phyloP scores from a whole-genome alignment of 2,329 filamentous ascomycete genomes.

The Diaporthe sp. region DNA sequence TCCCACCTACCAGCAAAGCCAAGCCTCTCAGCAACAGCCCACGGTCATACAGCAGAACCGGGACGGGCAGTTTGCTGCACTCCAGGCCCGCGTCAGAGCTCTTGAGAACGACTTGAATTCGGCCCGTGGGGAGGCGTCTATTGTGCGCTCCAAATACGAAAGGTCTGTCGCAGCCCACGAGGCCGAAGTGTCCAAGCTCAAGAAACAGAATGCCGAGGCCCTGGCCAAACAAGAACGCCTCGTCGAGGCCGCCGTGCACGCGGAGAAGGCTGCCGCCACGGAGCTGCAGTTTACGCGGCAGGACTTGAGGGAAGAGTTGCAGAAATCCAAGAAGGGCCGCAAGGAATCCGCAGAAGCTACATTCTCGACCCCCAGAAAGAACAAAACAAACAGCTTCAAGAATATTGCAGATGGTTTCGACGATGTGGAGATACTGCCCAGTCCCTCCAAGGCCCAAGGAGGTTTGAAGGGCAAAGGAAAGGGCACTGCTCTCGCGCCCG shows the following conservation, averaged over 20 bases:
- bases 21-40: conserved; percentile 41
- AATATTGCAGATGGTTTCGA: conserved; percentile 82
- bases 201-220: conserved; percentile 74
- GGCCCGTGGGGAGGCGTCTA: conserved; percentile 79
- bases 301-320: conserved; percentile 74
- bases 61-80: conserved; percentile 56
- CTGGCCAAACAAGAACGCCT: conserved; percentile 72
- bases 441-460: conserved; percentile 64
- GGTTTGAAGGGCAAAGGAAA: conserved; percentile 51
- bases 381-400: conserved; percentile 63
- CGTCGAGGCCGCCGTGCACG: conserved; percentile 73
- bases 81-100: conserved; percentile 65
- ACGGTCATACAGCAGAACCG: conserved; percentile 44
- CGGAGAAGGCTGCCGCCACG: conserved; percentile 74
- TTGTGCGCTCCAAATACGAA: conserved; percentile 78
- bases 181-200: conserved; percentile 70
- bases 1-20: conserved; percentile 47
- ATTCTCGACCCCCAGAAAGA: conserved; percentile 72
- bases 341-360: conserved; percentile 57
- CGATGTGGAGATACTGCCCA: conserved; percentile 69
- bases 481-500: conserved; percentile 55
- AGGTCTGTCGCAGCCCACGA: conserved; percentile 73
- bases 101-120: conserved; percentile 69
- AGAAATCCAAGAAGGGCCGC: conserved; percentile 55
- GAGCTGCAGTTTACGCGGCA: conserved; percentile 80